Percentiles rank a stretch among this genome's conserved stretches.
phyloP scores from a whole-genome alignment of 305 asterid genomes.

The Striga hermonthica region DNA sequence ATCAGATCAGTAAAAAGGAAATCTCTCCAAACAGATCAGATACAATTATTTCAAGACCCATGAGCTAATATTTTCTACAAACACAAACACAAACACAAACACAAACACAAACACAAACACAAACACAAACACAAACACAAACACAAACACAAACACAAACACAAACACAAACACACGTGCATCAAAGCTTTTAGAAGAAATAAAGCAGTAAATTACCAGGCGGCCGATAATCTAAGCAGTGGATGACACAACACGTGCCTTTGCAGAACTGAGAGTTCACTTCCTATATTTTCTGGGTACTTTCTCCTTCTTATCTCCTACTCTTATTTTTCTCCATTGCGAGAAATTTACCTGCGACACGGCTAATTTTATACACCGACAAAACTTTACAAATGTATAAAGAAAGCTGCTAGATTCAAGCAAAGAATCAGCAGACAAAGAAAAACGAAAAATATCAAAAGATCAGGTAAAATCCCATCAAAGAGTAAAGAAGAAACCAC shows the following conservation, averaged over 20 bases:
- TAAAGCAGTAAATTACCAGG: constrained; percentile 33
- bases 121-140: neutral
- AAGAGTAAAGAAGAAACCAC: neutral
- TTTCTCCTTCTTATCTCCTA: constrained; percentile 27
- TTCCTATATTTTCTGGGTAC: constrained; percentile 19
- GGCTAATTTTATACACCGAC: constrained; percentile 30
- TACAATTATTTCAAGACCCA: constrained; percentile 13
- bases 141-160: constrained; percentile 11
- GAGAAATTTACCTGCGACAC: constrained; percentile 38
- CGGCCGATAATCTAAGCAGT: constrained; percentile 30
- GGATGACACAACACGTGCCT: constrained; percentile 28
- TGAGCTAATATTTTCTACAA: neutral
- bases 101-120: neutral
- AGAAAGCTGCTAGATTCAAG: constrained; percentile 39
- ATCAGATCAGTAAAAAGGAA: constrained; percentile 4
- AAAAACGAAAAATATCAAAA: neutral
- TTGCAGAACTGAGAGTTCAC: constrained; percentile 26
- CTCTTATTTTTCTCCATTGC: constrained; percentile 45
- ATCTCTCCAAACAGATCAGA: constrained; percentile 18
- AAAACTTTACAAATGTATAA: constrained; percentile 27
- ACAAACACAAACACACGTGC: neutral
- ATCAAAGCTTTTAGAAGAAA: neutral
- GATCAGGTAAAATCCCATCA: constrained; percentile 33
- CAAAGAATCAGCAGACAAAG: constrained; percentile 39
- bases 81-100: constrained; percentile 9